Percentiles rank a stretch among this genome's conserved stretches.
Conservation (phyloP, 2,329 filamentous ascomycete species). For the Arachnomyces sp. region DNA sequence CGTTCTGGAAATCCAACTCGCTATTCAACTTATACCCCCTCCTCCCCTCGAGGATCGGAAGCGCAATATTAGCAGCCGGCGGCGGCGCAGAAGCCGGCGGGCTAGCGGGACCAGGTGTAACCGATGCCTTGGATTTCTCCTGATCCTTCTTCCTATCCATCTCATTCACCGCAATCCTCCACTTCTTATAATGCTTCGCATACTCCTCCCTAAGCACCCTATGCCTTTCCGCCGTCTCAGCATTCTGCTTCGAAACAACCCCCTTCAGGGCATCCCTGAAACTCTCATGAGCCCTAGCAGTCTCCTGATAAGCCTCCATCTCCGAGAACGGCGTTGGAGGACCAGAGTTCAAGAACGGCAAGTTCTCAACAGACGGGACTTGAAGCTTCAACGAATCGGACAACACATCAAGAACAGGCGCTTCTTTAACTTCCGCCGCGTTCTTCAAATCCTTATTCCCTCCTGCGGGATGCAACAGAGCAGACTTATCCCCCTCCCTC, state of each 20-base stretch:
- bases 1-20: constrained; percentile 42
- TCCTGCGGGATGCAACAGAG: constrained; percentile 15
- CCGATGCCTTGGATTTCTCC: constrained; percentile 19
- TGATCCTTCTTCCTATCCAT: constrained; percentile 34
- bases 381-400: constrained; percentile 6
- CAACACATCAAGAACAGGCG: constrained; percentile 10
- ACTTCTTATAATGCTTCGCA: constrained; percentile 34
- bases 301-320: constrained; percentile 37
- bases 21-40: constrained; percentile 41
- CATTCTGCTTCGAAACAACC: constrained; percentile 32
- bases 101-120: constrained; percentile 29
- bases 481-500: constrained; percentile 14
- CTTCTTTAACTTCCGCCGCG: constrained; percentile 11
- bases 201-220: constrained; percentile 33
- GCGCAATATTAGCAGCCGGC: constrained; percentile 21
- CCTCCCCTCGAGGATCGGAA: constrained; percentile 27
- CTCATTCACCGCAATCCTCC: constrained; percentile 36
- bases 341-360: constrained; percentile 38
- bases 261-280: constrained; percentile 31
- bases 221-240: constrained; percentile 31
- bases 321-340: constrained; percentile 38
- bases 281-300: constrained; percentile 27
- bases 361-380: constrained; percentile 31
- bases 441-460: constrained; percentile 11
- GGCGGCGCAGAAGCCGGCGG: constrained; percentile 27